These are phyloP conservation scores for Paradendryphiella salina DNA, from an alignment of 2,329 filamentous ascomycete genomes.

Conservation along the genomic window DNA sequence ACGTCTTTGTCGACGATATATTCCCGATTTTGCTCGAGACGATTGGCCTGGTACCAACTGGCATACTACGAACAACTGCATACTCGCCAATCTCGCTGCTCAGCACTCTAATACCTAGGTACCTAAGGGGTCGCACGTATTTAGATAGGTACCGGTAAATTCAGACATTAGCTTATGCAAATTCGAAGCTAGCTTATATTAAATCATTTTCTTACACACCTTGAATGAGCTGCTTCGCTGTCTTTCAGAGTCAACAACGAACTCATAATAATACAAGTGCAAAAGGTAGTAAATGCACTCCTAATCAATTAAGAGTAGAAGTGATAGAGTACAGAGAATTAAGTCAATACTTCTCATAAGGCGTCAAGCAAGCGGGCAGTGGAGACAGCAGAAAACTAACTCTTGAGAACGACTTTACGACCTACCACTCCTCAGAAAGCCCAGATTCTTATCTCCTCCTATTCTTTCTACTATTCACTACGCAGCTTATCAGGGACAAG, in stretches of 20 bases:
- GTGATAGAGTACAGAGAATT: constrained; percentile 37
- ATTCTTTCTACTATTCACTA: constrained; percentile 35
- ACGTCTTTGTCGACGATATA: constrained; percentile 27
- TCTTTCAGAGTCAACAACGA: constrained; percentile 26
- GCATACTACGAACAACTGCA: constrained; percentile 10
- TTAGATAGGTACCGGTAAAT: constrained; percentile 30
- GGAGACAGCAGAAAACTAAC: constrained; percentile 18
- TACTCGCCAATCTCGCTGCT: constrained; percentile 15
- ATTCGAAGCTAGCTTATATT: constrained; percentile 36
- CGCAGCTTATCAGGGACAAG: constrained; percentile 27
- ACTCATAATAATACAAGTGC: constrained; percentile 37
- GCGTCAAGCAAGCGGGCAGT: constrained; percentile 22
- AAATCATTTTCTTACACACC: constrained; percentile 41
- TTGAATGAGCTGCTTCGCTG: constrained; percentile 35
- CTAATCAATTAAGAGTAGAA: constrained; percentile 29
- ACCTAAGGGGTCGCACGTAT: constrained; percentile 40
- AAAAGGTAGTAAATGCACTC: constrained; percentile 39
- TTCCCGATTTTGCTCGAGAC: constrained; percentile 21
- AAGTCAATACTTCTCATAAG: constrained; percentile 15
- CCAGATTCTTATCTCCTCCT: constrained; percentile 17
- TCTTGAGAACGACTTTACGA: constrained; percentile 28
- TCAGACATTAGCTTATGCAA: constrained; percentile 47
- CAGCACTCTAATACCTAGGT: constrained; percentile 5
- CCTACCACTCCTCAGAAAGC: constrained; percentile 20
- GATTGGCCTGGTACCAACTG: constrained; percentile 40